A percentile compares a stretch with the other conserved stretches of the same genome.
These are phyloP conservation scores for Antarctomyces pellizariae DNA, from an alignment of 495 filamentous ascomycete genomes.

Conservation along the genomic window DNA sequence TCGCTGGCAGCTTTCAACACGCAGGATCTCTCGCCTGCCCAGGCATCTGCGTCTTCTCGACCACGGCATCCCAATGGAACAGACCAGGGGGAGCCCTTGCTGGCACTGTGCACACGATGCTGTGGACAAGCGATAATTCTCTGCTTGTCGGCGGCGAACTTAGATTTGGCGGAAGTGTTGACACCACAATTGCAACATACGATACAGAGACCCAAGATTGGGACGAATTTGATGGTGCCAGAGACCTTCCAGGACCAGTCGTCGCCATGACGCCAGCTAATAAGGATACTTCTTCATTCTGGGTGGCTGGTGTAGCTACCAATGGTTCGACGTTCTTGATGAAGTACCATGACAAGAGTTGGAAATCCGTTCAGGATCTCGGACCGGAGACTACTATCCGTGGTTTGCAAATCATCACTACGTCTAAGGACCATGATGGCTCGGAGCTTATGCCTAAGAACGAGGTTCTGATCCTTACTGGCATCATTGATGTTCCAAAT, in stretches of 20 bases:
- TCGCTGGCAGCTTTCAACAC: constrained; percentile 57
- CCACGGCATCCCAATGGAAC: constrained; percentile 45
- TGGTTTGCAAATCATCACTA: constrained; percentile 55
- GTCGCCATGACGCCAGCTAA: constrained; percentile 50
- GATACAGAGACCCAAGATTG: constrained; percentile 37
- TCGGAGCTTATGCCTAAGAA: constrained; percentile 36
- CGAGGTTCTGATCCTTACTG: constrained; percentile 60
- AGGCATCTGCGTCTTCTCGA: constrained; percentile 57
- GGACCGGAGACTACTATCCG: constrained; percentile 40
- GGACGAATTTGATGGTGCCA: constrained; percentile 38
- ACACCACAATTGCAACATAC: constrained; percentile 51
- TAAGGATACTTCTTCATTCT: constrained; percentile 42
- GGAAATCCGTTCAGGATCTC: constrained; percentile 33
- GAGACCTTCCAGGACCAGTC: constrained; percentile 51
- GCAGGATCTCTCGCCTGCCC: constrained; percentile 71
- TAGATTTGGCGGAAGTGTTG: constrained; percentile 31
- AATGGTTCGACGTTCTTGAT: constrained; percentile 56
- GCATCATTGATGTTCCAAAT: constrained; percentile 44
- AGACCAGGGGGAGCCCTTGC: constrained; percentile 42
- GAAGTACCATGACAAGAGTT: constrained; percentile 38
- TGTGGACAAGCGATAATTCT: constrained; percentile 45
- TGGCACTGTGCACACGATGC: constrained; percentile 44
- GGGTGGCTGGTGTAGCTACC: constrained; percentile 44
- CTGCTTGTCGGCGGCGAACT: constrained; percentile 62
- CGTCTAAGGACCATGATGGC: constrained; percentile 38